Evolutionary conservation across 2,329 filamentous ascomycete genomes (phyloP), one percentile per base, ranked within the genome.

Genomic region (Colletotrichum aenigma): DNA sequence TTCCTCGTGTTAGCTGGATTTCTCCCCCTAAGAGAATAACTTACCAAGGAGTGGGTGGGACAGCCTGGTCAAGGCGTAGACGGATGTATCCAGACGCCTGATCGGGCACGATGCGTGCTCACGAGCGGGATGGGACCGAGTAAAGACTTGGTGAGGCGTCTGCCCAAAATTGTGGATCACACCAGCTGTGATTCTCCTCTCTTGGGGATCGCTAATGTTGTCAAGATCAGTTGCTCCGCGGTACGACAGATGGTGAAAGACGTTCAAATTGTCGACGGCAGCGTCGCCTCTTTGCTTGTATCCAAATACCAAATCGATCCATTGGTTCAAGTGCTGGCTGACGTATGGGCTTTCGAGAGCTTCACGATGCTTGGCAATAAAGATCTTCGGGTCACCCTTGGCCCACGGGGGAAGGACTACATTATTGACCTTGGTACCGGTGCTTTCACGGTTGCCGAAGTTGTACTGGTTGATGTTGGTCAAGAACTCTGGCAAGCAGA

Each of bases 91-190:
- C 0, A 99, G 88, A 71, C 95, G 91, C 72, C 91, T 92, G 4
- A 90, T 87, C 7, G 92, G 92, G 70, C 92, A 91, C 26, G 91
- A 88, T 6, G 90, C 85, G 71, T 94, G 90, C 78, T 98, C 96
- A 16, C 94, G 91, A n/a, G 91, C 86, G 5, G 94, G 93, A 83
- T 99, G 97, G 15, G 94, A 89, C 74, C 94, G 93, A 60, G 92
- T 91, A 83, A 98, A 99, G 18, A 98, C 94, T 83, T 99, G 97
- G 79, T 97, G 94, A 3, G 97, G 97, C 2, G 97, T 99, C 83
- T 99, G 97, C 1, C 97, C 97, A 84, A 99, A 99, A 80, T 98
- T 98, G 85, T 99, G 96, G 80, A 99, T 98, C 79, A 98, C 98
- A 38, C 95, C 95, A 70, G 98, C 98, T 1, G 96, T 96, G 7